Percentiles rank a stretch among this genome's conserved stretches.
Conservation (phyloP, 1,139 yeast genomes). For the Geotrichum fermentans region DNA sequence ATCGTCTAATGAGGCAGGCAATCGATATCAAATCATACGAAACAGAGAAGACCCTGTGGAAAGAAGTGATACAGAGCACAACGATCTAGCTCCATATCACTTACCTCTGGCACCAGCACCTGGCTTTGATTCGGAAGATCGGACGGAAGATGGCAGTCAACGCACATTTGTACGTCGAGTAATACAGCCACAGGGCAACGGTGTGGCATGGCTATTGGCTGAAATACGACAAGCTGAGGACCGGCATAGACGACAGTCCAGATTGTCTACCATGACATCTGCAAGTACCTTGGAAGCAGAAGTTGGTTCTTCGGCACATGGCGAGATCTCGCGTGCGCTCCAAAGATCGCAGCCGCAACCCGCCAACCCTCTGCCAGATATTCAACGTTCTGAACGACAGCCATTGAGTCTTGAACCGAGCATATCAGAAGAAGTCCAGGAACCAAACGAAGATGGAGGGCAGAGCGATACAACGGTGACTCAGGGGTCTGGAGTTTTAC, state of each 20-base stretch:
- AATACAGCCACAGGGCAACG: constrained; percentile 10
- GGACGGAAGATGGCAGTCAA: constrained; percentile 3
- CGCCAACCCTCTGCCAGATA: neutral
- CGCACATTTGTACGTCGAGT: constrained; percentile 10
- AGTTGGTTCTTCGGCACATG: neutral
- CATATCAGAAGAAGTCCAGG: neutral
- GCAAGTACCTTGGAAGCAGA: constrained; percentile 6
- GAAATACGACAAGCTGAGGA: constrained; percentile 5
- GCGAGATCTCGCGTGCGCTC: neutral
- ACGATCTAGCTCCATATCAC: neutral
- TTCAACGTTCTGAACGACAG: neutral
- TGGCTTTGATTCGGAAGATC: neutral
- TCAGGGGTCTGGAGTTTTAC: constrained; percentile 5
- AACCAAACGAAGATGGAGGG: constrained; percentile 4
- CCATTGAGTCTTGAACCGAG: neutral
- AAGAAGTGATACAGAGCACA: neutral
- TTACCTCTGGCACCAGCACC: too few species aligned
- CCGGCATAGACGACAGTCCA: constrained; percentile 4
- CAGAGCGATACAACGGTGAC: constrained; percentile 12
- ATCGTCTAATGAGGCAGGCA: neutral
- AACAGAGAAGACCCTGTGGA: neutral
- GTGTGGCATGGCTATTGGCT: constrained; percentile 10
- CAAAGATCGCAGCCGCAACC: neutral
- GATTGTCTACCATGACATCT: constrained; percentile 12
- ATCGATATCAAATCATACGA: constrained; percentile 2